phyloP scores from a whole-genome alignment of 768 basidiomycete genomes.

The Artomyces pyxidatus region DNA sequence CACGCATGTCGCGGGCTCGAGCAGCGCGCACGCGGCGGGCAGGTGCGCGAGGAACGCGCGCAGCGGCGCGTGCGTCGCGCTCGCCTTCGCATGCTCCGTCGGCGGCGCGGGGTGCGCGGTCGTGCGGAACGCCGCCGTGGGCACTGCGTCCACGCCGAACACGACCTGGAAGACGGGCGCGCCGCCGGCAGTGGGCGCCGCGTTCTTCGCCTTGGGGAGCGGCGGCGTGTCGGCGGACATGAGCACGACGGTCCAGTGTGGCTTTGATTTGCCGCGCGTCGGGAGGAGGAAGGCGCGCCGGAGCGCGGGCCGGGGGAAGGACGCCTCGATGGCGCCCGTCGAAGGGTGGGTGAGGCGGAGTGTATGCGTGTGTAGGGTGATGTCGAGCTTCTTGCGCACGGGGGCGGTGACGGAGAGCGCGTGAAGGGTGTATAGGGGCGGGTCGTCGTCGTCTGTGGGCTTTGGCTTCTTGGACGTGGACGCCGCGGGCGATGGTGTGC shows the following conservation, averaged over 20 bases:
- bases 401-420: constrained; percentile 65
- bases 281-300: constrained; percentile 64
- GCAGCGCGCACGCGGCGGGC: constrained; percentile 2
- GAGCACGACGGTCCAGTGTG: constrained; percentile 15
- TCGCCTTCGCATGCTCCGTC: constrained; percentile 37
- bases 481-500: not conserved
- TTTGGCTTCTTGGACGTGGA: constrained; percentile 4
- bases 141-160: constrained; percentile 61
- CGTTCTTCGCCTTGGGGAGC: no score
- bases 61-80: constrained; percentile 40
- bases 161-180: constrained; percentile 39
- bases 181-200: constrained; percentile 3
- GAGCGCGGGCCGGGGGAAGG: constrained; percentile 38
- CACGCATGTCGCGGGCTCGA: constrained; percentile 35
- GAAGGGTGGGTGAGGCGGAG: constrained; percentile 46
- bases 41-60: constrained; percentile 46
- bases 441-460: constrained; percentile 25
- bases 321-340: constrained; percentile 40
- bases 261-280: constrained; percentile 41
- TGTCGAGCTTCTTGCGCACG: constrained; percentile 67
- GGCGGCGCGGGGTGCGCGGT: constrained; percentile 27
- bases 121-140: constrained; percentile 36
- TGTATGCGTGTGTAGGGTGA: constrained; percentile 43
- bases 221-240: constrained; percentile 18
- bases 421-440: constrained; percentile 50